Conservation (phyloP, 345 rosid genomes). For the Syzygium oleosum region DNA sequence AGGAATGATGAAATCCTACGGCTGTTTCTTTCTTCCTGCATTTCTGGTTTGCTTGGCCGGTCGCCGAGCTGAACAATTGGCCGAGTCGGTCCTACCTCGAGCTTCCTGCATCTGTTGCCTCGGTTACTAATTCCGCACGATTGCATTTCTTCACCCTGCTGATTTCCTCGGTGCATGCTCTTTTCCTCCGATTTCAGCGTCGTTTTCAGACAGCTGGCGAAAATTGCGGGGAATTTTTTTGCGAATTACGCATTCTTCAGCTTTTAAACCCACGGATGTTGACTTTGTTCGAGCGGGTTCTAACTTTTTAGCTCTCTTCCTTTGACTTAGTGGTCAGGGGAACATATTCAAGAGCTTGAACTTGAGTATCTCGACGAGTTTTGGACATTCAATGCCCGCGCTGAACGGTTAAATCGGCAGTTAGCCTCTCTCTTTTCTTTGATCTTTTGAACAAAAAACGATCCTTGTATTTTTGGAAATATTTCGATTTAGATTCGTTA, state of each 20-base stretch:
- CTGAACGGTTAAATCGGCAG: not conserved
- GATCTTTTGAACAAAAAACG: not conserved
- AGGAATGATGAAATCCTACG: not conserved
- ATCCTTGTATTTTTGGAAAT: not conserved
- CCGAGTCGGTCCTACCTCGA: not conserved
- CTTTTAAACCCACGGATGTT: not conserved
- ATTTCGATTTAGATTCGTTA: not conserved
- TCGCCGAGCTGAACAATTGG: not conserved
- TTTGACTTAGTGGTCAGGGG: not conserved
- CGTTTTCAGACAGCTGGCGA: not conserved
- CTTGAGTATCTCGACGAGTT: not conserved
- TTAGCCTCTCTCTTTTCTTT: not conserved
- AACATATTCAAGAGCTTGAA: not conserved
- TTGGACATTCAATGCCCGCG: not conserved
- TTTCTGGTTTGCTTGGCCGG: constrained; percentile 3
- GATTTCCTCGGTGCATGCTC: not conserved
- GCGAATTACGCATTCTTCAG: not conserved
- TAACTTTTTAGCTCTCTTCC: not conserved
- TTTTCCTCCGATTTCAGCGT: not conserved
- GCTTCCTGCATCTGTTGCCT: not conserved
- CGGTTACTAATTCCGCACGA: not conserved
- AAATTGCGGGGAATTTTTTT: not conserved
- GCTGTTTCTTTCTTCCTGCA: not conserved
- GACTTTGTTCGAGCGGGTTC: not conserved
- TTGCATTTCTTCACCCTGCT: not conserved